Percentiles rank a stretch among this genome's conserved stretches.
phyloP scores from a whole-genome alignment of 257 asterid species.

The Paraleonurus japonicus region DNA sequence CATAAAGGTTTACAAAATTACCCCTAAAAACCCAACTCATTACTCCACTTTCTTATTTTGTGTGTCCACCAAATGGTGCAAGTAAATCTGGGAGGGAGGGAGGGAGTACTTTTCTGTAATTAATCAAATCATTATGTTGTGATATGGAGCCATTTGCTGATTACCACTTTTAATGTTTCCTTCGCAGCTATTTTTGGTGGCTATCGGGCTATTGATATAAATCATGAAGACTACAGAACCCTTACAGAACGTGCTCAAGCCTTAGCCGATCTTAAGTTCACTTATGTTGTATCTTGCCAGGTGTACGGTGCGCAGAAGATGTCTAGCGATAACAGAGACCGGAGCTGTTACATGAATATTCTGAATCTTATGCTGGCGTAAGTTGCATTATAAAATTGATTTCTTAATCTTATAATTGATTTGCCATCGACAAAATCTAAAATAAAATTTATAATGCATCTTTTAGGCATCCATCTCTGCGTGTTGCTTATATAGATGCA shows the following conservation, averaged over 20 bases:
- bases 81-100: too few relatives aligned
- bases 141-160: constrained; percentile 5
- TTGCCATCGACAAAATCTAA: constrained; percentile 19
- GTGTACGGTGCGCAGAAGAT: constrained; percentile 89
- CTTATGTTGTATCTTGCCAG: constrained; percentile 98
- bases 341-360: constrained; percentile 74
- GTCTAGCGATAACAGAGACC: constrained; percentile 63
- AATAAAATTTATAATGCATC: constrained; percentile 22
- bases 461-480: constrained; percentile 80
- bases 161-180: not conserved
- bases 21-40: too few relatives aligned
- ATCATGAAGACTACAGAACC: constrained; percentile 41
- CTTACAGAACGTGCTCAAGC: constrained; percentile 74
- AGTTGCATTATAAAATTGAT: constrained; percentile 35
- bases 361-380: constrained; percentile 87
- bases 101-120: too few relatives aligned
- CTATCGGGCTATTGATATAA: constrained; percentile 62
- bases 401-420: constrained; percentile 10
- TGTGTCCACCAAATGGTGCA: too few relatives aligned
- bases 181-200: constrained; percentile 79
- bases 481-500: constrained; percentile 95
- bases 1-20: too few relatives aligned
- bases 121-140: not conserved
- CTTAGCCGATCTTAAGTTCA: constrained; percentile 93
- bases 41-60: too few relatives aligned